Evolutionary conservation across 495 filamentous ascomycete species (phyloP).

Genomic region (Penicillium ochrochloron): DNA sequence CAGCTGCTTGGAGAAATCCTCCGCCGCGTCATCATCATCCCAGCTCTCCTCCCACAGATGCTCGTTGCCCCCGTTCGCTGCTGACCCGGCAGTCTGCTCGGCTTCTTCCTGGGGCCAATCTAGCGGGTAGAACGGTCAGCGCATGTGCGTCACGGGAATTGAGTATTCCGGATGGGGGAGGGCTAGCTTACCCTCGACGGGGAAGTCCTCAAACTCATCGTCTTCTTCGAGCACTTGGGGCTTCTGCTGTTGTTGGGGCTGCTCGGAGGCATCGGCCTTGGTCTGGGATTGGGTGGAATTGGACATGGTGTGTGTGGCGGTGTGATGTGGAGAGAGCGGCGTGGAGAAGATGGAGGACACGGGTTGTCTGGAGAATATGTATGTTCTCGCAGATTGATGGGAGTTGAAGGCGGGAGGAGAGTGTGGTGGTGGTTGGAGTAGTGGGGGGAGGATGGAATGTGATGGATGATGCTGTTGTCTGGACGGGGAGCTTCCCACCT

Average conservation of each 20-base stretch:
- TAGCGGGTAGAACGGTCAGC: constrained; percentile 37
- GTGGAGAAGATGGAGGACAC: neutral
- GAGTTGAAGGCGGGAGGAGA: constrained; percentile 1
- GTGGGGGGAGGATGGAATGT: neutral
- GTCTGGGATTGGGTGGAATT: constrained; percentile 42
- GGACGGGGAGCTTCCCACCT: constrained; percentile 6
- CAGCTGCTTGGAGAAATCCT: constrained; percentile 94
- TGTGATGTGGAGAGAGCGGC: constrained; percentile 35
- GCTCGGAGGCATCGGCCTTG: constrained; percentile 47
- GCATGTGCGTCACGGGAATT: neutral
- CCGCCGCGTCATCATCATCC: constrained; percentile 97
- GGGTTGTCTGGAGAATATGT: neutral
- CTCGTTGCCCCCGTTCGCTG: constrained; percentile 58
- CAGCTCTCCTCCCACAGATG: constrained; percentile 99
- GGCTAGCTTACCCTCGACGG: constrained; percentile 75
- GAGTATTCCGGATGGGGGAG: neutral
- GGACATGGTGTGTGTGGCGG: constrained; percentile 42
- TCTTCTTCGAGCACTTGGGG: constrained; percentile 86
- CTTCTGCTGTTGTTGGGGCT: constrained; percentile 56
- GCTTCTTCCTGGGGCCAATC: constrained; percentile 89
- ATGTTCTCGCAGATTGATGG: neutral
- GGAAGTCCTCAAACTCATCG: constrained; percentile 99
- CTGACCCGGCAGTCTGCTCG: constrained; percentile 66
- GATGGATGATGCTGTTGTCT: constrained; percentile 6
- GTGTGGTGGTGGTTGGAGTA: constrained; percentile 2